phyloP scores from a whole-genome alignment of 1,284 basidiomycete genomes.

The Sporisorium iseilematis-ciliati region DNA sequence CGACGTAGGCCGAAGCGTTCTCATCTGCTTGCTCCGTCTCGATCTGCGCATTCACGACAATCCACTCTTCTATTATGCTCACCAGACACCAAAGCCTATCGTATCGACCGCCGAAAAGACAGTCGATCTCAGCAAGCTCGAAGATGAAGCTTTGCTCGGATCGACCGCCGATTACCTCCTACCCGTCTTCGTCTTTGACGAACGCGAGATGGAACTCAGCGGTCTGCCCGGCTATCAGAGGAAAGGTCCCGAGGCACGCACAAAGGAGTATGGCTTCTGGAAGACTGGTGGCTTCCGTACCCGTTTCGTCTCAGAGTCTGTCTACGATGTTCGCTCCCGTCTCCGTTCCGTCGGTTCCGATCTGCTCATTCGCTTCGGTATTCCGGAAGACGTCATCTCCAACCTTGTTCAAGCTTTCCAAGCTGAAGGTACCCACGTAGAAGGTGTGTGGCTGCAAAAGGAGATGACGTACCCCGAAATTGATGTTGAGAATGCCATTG shows the following conservation, averaged over 20 bases:
- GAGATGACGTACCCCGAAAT: constrained; percentile 61
- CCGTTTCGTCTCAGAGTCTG: constrained; percentile 72
- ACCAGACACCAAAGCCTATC: constrained; percentile 46
- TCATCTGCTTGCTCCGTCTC: constrained; percentile 62
- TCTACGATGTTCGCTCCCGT: constrained; percentile 72
- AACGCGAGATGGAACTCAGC: constrained; percentile 73
- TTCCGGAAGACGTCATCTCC: constrained; percentile 70
- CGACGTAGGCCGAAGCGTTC: constrained; percentile 37
- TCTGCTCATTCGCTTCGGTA: constrained; percentile 73
- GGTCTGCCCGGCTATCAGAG: constrained; percentile 71
- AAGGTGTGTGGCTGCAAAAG: constrained; percentile 66
- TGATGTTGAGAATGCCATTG: constrained; percentile 53
- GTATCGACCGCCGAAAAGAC: constrained; percentile 40
- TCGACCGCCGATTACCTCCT: constrained; percentile 71
- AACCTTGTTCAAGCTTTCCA: constrained; percentile 58
- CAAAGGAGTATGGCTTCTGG: constrained; percentile 72
- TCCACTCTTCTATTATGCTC: constrained; percentile 71
- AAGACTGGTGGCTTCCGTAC: constrained; percentile 71
- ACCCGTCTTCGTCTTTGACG: constrained; percentile 74
- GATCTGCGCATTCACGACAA: constrained; percentile 72
- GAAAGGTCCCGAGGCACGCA: constrained; percentile 68
- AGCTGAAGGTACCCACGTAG: constrained; percentile 56
- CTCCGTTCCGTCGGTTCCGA: constrained; percentile 72
- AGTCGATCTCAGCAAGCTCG: constrained; percentile 46
- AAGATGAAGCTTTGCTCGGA: constrained; percentile 57